These are phyloP conservation scores for Yamadazyma paraphyllophila DNA, from an alignment of 805 yeast species.

Conservation along the genomic window DNA sequence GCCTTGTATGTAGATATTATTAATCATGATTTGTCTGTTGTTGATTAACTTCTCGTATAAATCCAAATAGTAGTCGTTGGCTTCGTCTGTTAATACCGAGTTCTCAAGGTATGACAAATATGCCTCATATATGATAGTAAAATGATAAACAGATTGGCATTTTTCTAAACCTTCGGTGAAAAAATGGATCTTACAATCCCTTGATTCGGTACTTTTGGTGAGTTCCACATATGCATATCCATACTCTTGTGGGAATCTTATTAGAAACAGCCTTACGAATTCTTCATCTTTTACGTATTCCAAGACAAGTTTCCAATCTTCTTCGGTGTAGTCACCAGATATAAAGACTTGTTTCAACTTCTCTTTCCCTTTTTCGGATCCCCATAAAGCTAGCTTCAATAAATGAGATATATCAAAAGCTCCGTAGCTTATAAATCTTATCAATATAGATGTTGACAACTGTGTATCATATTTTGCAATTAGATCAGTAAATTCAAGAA, in stretches of 20 bases:
- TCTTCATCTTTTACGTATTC: conserved; percentile 16
- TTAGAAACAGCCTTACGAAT: conserved; percentile 12
- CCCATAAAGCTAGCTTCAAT: conserved; percentile 5
- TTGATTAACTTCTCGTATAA: conserved; percentile 55
- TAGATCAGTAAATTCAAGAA: conserved; percentile 54
- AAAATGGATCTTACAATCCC: conserved; percentile 23
- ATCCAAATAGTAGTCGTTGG: conserved; percentile 29
- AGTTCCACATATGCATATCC: conserved; percentile 48
- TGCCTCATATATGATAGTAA: conserved; percentile 61
- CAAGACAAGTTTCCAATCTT: conserved; percentile 27
- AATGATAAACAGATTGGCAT: conserved; percentile 56
- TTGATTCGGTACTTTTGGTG: conserved; percentile 33
- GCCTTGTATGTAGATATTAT: conserved; percentile 64
- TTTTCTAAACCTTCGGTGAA: conserved; percentile 49
- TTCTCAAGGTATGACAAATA: conserved; percentile 22
- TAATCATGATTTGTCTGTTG: conserved; percentile 56
- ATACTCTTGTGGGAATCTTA: conserved; percentile 57
- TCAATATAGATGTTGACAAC: conserved; percentile 5
- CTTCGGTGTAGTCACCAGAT: neutral
- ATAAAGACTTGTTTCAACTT: neutral
- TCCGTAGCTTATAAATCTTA: conserved; percentile 9
- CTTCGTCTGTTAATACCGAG: conserved; percentile 1
- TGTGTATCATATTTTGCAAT: neutral
- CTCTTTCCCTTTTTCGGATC: neutral
- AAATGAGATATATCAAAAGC: conserved; percentile 9